Base-by-base conservation (phyloP, 345 rosid species). In the Eucalyptus regnans region DNA sequence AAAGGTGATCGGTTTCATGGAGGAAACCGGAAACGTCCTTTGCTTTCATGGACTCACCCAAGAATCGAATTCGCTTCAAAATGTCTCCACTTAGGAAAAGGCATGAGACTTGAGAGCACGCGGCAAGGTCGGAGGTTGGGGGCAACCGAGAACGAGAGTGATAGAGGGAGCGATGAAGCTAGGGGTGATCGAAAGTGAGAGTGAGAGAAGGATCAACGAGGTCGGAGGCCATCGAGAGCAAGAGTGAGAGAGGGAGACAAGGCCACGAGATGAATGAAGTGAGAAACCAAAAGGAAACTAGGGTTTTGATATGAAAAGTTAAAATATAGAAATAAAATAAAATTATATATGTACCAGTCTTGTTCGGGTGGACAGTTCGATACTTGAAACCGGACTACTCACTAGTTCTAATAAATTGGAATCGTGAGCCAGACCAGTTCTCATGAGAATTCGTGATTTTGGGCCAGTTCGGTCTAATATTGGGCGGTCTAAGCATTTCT, bases 401-500 rank as follows among this genome's bases (percentile, higher is more conserved):
- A 18, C 1, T 52, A 52, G 4, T 52, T 52, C 0, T 52, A 52
- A 52, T 52, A 52, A 52, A 52, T 52, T 52, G 0, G 10, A 52
- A 56, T 56, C 0, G 0, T 22, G 13, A 56, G 0, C 12, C 0
- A 23, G 0, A 56, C 6, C 0, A 10, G 1, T 12, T 23, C 0
- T 23, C 12, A 22, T 22, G 12, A 0, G 12, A 56, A 56, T 56
- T 0, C 1, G 23, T 1, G 3, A 56, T 56, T 56, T 22, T 56
- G 12, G 12, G 3, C 5, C 0, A 51, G 5, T 17, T 51, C 4
- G 0, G 20, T 51, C 16, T 2, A 2, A 51, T 51, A 17, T 5
- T 6, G 20, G 22, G 56, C 0, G 0, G 10, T 54, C 0, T 5
- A 56, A 56, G 62, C 27, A 22, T 9, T 56, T 56, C 1, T 3